Conservation (phyloP, 2,329 filamentous ascomycete species). For the Colletotrichum tamarilloi region DNA sequence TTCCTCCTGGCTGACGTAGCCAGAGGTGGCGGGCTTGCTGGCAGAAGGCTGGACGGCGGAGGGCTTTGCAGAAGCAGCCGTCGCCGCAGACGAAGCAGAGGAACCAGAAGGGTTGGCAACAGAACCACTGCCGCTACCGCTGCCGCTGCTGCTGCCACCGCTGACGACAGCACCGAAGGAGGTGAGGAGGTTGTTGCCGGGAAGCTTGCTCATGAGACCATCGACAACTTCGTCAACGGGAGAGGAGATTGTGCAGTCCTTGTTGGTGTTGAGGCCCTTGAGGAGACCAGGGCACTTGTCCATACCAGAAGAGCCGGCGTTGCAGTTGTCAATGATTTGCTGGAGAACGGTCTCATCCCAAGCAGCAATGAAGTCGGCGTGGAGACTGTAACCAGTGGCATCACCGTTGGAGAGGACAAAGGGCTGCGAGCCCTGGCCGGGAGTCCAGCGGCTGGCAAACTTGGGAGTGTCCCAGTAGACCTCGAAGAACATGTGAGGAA, state of each 20-base stretch:
- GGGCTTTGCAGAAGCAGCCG: background rate
- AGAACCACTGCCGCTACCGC: conserved; percentile 12
- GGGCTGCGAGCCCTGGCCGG: conserved; percentile 65
- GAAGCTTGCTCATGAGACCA: conserved; percentile 59
- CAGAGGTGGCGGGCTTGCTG: background rate
- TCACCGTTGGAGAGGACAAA: conserved; percentile 79
- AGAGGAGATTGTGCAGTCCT: conserved; percentile 62
- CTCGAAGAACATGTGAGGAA: conserved; percentile 69
- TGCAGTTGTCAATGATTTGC: conserved; percentile 74
- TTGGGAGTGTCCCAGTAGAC: conserved; percentile 69
- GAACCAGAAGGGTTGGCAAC: conserved; percentile 16
- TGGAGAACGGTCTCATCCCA: conserved; percentile 76
- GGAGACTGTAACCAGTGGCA: conserved; percentile 74
- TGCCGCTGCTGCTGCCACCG: conserved; percentile 4
- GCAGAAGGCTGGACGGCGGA: conserved; percentile 7
- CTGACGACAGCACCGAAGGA: conserved; percentile 41
- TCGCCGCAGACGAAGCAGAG: background rate
- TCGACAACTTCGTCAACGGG: conserved; percentile 57
- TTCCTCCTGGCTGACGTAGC: background rate
- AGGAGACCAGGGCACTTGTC: conserved; percentile 70
- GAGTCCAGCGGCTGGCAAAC: conserved; percentile 65
- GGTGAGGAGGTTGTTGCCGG: conserved; percentile 67
- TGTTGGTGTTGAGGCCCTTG: conserved; percentile 60
- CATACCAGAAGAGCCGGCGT: conserved; percentile 69
- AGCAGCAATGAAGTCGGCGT: conserved; percentile 79